Percentiles rank a stretch among this genome's conserved stretches.
These are phyloP conservation scores for Cyclocybe cylindracea DNA, from an alignment of 768 basidiomycete species.

Conservation along the genomic window DNA sequence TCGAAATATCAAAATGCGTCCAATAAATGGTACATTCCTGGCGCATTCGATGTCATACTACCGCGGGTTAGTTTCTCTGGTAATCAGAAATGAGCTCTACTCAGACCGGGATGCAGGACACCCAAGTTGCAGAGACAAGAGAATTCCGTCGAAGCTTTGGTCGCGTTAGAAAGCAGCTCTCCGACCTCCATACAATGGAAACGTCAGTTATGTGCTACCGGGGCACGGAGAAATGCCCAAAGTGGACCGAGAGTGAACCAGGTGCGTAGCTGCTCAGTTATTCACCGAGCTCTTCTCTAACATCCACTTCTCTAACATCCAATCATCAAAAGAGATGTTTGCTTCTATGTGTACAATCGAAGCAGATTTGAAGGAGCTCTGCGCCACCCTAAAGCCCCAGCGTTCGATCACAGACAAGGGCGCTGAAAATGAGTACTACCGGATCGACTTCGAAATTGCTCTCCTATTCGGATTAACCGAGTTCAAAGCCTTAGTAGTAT, in stretches of 20 bases:
- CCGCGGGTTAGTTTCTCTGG: constrained; percentile 2
- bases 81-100: background rate
- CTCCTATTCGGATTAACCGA: constrained; percentile 10
- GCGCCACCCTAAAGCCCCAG: background rate
- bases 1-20: background rate
- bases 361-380: constrained; percentile 1
- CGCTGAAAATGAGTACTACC: background rate
- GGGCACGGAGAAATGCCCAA: constrained; percentile 8
- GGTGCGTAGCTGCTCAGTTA: background rate
- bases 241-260: constrained; percentile 15
- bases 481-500: constrained; percentile 6
- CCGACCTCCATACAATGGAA: background rate
- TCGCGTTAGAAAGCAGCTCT: constrained; percentile 6
- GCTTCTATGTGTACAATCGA: constrained; percentile 4
- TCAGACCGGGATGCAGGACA: constrained; percentile 10
- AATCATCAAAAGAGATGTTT: constrained; percentile 1
- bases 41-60: constrained; percentile 2
- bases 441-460: constrained; percentile 5
- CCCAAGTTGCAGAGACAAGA: constrained; percentile 20
- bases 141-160: constrained; percentile 19
- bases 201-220: constrained; percentile 12
- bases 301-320: background rate
- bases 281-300: background rate
- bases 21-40: background rate
- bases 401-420: background rate